These are phyloP conservation scores for Ramalina intermedia DNA, from an alignment of 495 filamentous ascomycete species.

Conservation along the genomic window DNA sequence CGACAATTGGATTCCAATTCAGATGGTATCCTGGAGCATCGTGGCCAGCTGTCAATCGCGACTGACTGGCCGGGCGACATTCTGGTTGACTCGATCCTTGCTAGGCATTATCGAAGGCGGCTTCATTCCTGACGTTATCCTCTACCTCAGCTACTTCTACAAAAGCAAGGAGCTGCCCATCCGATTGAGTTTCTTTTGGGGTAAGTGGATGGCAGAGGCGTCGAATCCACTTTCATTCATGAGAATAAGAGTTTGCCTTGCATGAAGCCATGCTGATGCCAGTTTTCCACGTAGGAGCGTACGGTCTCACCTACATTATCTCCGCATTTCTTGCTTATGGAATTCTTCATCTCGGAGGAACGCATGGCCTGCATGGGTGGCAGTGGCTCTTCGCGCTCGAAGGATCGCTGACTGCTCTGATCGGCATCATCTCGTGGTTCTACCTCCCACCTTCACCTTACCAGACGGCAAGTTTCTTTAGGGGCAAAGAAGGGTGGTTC, in stretches of 20 bases:
- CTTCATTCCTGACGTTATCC: conserved; percentile 32
- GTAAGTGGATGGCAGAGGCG: too few relatives aligned
- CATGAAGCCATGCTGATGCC: too few relatives aligned
- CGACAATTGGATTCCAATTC: conserved; percentile 72
- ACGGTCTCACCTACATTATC: conserved; percentile 47
- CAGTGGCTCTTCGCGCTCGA: conserved; percentile 52
- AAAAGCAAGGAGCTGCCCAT: conserved; percentile 53
- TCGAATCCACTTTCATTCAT: too few relatives aligned
- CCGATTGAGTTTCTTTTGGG: conserved; percentile 58
- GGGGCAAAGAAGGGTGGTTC: conserved; percentile 65
- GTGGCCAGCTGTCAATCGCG: conserved; percentile 56
- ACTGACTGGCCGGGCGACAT: conserved; percentile 43
- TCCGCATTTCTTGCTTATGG: conserved; percentile 59
- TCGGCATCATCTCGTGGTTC: conserved; percentile 49
- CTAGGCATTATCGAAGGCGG: conserved; percentile 60
- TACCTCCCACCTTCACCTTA: conserved; percentile 61
- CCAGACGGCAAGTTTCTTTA: conserved; percentile 51
- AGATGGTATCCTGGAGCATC: conserved; percentile 67
- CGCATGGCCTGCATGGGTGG: conserved; percentile 51
- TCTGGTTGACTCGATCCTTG: conserved; percentile 47
- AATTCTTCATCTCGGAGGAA: conserved; percentile 49
- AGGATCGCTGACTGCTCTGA: conserved; percentile 38
- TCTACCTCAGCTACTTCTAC: conserved; percentile 70
- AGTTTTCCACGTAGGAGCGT: conserved; percentile 24
- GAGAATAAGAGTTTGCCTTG: too few relatives aligned